Evolutionary conservation across 2,329 filamentous ascomycete species (phyloP), one percentile per base, ranked within the genome.

Genomic region (Sclerotinia sclerotiorum): DNA sequence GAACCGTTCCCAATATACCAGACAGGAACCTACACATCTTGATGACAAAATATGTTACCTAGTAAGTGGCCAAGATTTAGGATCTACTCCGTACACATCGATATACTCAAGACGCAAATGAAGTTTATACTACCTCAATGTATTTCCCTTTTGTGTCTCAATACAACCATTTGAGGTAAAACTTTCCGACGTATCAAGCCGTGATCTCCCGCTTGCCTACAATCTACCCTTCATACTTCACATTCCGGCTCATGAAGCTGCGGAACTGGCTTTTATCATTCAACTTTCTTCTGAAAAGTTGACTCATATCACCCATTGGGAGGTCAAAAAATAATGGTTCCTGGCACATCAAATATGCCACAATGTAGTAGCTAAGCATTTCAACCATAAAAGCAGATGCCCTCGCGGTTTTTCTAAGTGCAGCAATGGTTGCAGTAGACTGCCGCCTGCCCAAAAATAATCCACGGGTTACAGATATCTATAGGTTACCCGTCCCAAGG

Each of bases 321-420:
- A 81, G 77, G 44, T 76, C 75, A 66, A 80, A 77, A 15, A 72
- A 73, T 54, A 81, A 68, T 10, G 77, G 76, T 62, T 79, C 78
- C 71, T 80, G 77, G 68, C 80, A 78, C 77, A 82, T 77, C 65
- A 82, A 70, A 73, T 82, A 79, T 7, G 74, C 80, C 13, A 81
- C 76, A 13, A 80, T 81, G 72, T 82, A 82, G 75, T 80, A 84
- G 1, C 82, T 82, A 29, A 82, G 73, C 73, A 84, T 73, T 1
- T 82, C 82, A 11, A 80, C 79, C 5, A 81, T 68, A 10, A 61
- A 48, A 48, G 58, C 44, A 35, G 49, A 61, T n/a, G 58, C 58
- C 4, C 44, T 44, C 6, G 42, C 58, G 2, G 27, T 11, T 48
- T 61, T 61, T 21, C 49, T 35, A 21, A 84, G 72, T 3, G 77